Conservation (phyloP, 1,284 basidiomycete species). For the Meira nashicola region DNA sequence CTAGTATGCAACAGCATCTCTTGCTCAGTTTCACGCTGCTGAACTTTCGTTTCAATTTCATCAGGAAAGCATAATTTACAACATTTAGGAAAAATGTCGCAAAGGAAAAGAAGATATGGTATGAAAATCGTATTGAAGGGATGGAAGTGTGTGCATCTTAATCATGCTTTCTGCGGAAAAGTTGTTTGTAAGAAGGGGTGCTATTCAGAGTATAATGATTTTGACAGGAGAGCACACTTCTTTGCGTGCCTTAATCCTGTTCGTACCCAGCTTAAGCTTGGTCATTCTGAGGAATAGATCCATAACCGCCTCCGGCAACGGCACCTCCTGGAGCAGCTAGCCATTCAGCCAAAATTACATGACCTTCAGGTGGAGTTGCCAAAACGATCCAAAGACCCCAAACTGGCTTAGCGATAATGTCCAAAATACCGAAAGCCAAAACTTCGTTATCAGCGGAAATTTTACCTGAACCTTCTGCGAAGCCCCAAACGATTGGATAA, state of each 20-base stretch:
- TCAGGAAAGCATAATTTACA: no score
- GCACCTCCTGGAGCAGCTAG: conserved; percentile 27
- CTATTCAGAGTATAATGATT: background rate
- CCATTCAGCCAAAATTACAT: conserved; percentile 36
- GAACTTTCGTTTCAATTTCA: no score
- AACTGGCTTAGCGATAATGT: conserved; percentile 40
- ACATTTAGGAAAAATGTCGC: background rate
- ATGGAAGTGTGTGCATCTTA: background rate
- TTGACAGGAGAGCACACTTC: background rate
- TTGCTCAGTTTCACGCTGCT: no score
- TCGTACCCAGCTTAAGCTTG: background rate
- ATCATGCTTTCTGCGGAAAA: no score
- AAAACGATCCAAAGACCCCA: conserved; percentile 39
- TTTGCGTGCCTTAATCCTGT: background rate
- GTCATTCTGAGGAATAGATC: conserved; percentile 32
- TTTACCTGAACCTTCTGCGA: conserved; percentile 32
- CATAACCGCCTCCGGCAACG: conserved; percentile 30
- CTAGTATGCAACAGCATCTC: no score
- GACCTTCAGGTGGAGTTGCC: conserved; percentile 32
- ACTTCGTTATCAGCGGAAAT: conserved; percentile 31
- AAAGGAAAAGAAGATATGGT: background rate
- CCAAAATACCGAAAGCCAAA: conserved; percentile 38
- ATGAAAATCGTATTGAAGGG: background rate
- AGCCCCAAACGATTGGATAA: conserved; percentile 28
- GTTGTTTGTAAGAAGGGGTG: background rate